Conservation (phyloP, 2,329 filamentous ascomycete genomes). For the Byssoonygena ceratinophila region DNA sequence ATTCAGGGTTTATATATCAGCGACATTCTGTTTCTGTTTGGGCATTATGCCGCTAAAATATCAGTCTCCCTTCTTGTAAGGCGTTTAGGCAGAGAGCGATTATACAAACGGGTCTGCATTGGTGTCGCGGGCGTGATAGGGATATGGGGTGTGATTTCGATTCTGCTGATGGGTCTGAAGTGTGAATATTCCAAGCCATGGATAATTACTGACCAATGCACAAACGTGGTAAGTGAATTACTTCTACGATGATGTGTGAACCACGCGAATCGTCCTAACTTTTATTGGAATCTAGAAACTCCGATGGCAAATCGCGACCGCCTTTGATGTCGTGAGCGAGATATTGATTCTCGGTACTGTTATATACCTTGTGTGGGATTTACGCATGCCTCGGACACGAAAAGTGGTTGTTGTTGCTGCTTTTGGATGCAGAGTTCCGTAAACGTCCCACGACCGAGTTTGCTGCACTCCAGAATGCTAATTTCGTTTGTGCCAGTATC, state of each 20-base stretch:
- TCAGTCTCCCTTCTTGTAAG: conserved; percentile 24
- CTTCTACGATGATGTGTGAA: background rate
- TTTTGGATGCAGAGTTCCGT: conserved; percentile 31
- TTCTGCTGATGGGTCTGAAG: conserved; percentile 17
- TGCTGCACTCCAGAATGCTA: background rate
- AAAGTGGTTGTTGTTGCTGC: conserved; percentile 29
- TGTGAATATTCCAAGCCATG: conserved; percentile 14
- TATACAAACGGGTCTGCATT: background rate
- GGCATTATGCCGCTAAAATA: conserved; percentile 22
- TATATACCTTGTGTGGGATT: conserved; percentile 27
- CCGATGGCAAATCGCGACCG: conserved; percentile 32
- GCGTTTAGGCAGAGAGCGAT: conserved; percentile 19
- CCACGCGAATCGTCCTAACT: background rate
- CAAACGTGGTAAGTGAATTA: conserved; percentile 5
- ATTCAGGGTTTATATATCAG: conserved; percentile 7
- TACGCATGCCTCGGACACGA: conserved; percentile 29
- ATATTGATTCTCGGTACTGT: conserved; percentile 24
- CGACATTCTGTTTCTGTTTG: conserved; percentile 21
- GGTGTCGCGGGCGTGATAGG: conserved; percentile 13
- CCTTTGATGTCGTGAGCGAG: conserved; percentile 32
- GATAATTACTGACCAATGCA: conserved; percentile 8
- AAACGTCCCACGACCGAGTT: conserved; percentile 14
- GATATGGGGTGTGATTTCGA: conserved; percentile 20
- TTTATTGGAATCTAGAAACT: conserved; percentile 1
- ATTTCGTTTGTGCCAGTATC: background rate